Base-by-base conservation (phyloP, 805 yeast species). In the Naumovozyma castellii region DNA sequence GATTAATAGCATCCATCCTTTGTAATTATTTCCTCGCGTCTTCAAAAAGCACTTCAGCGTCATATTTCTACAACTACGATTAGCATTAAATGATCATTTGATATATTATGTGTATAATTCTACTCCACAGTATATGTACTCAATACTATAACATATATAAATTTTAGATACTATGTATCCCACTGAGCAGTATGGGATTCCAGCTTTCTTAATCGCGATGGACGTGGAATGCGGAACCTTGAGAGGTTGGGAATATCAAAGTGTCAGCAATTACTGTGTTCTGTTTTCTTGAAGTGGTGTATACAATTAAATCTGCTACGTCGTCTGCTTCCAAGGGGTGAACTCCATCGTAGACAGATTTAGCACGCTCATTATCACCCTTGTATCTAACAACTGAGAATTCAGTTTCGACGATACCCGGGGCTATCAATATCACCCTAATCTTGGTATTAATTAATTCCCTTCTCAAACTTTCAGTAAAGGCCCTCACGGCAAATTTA, bases 171-270 rank as follows among this genome's bases (percentile, higher is more conserved):
- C n/a, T n/a, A n/a, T n/a, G n/a, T n/a, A n/a, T n/a, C n/a, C n/a
- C n/a, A n/a, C n/a, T n/a, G n/a, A n/a, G n/a, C n/a, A n/a, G n/a
- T n/a, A n/a, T n/a, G n/a, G n/a, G 27, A 10, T 22, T 22, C 10
- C 9, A 6, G 27, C 10, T 10, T 22, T 14, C 13, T 25, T 40
- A 41, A 18, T 79, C 69, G 36, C 60, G 61, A 67, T 78, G 68
- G 28, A 80, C 61, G 55, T 80, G 84, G 49, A 69, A 64, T 5
- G 94, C 78, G 43, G 84, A 72, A 3, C 94, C 95, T 68, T 88
- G 97, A 66, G 83, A 80, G 35, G 78, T 73, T 14, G 95, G 84
- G 66, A 87, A 84, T 10, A 90, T 79, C 57, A 88, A 69, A 14
- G 85, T 69, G 57, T 87, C 94, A 2, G 83, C 82, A 53, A 77